Evolutionary conservation across 768 basidiomycete species (phyloP).

Genomic region (Termitomyces sp.): DNA sequence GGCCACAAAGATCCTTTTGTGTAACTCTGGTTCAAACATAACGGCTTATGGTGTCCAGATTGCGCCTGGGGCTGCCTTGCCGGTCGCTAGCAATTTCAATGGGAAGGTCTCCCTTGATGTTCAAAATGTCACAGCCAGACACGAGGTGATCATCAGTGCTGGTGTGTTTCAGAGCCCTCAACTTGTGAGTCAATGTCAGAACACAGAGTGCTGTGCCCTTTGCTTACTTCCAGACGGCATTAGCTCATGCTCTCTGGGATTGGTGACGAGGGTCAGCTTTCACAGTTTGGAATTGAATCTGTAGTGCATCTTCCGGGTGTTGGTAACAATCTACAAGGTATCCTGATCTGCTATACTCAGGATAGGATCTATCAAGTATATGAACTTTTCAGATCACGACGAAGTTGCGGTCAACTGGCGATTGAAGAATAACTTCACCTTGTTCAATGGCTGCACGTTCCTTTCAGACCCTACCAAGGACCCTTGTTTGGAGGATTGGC

Average conservation of each 20-base stretch:
- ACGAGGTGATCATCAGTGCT: constrained; percentile 22
- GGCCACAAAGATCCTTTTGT: constrained; percentile 18
- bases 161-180: constrained; percentile 23
- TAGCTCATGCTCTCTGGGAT: constrained; percentile 30
- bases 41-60: constrained; percentile 20
- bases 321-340: constrained; percentile 30
- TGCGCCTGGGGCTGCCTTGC: constrained; percentile 16
- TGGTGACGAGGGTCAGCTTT: constrained; percentile 21
- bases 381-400: constrained; percentile 21
- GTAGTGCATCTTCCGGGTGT: constrained; percentile 28
- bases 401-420: constrained; percentile 24
- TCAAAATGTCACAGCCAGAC: constrained; percentile 14
- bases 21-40: constrained; percentile 6
- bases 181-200: constrained; percentile 12
- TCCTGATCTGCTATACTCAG: not conserved
- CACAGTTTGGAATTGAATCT: constrained; percentile 18
- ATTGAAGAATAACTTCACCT: constrained; percentile 22
- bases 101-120: constrained; percentile 15
- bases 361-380: not conserved
- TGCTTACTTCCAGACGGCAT: not conserved
- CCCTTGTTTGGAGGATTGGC: constrained; percentile 23
- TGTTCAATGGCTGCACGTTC: constrained; percentile 21
- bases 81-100: constrained; percentile 21
- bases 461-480: constrained; percentile 21
- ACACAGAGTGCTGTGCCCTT: not conserved